phyloP scores from a whole-genome alignment of 176 grass and related monocot genomes.

The Hsuehochloa calcarea region DNA sequence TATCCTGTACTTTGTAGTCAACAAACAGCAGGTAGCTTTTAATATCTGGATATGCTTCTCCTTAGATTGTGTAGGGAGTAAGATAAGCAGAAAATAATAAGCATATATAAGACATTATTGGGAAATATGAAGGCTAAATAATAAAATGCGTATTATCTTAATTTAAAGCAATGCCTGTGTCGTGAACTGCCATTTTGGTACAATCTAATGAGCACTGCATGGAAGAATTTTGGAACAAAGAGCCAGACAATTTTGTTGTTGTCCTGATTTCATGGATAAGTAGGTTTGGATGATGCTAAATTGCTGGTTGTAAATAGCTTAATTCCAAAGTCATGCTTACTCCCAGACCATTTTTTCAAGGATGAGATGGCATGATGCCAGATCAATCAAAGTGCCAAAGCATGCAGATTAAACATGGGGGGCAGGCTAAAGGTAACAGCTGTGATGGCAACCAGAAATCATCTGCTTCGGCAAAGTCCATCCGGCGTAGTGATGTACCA shows the following conservation, averaged over 20 bases:
- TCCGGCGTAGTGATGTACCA: not conserved
- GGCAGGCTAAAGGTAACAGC: not conserved
- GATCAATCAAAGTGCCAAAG: not conserved
- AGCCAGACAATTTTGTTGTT: not conserved
- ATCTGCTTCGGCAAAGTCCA: not conserved
- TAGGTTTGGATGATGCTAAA: not conserved
- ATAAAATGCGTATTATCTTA: not conserved
- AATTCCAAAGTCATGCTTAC: not conserved
- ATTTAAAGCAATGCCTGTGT: not conserved
- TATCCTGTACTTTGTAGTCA: constrained; percentile 38
- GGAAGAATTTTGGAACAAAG: not conserved
- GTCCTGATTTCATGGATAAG: not conserved
- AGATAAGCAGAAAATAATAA: constrained; percentile 1
- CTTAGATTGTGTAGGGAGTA: not conserved
- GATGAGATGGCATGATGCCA: not conserved
- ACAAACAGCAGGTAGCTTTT: not conserved
- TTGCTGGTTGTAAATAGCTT: not conserved
- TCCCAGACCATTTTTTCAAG: not conserved
- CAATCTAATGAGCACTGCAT: not conserved
- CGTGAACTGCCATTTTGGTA: not conserved
- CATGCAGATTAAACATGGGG: not conserved
- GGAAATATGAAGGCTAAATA: not conserved
- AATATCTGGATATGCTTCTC: not conserved
- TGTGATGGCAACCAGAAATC: not conserved
- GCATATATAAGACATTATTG: not conserved